Conservation (phyloP, 495 filamentous ascomycete species). For the Hypoxylon perforatum region DNA sequence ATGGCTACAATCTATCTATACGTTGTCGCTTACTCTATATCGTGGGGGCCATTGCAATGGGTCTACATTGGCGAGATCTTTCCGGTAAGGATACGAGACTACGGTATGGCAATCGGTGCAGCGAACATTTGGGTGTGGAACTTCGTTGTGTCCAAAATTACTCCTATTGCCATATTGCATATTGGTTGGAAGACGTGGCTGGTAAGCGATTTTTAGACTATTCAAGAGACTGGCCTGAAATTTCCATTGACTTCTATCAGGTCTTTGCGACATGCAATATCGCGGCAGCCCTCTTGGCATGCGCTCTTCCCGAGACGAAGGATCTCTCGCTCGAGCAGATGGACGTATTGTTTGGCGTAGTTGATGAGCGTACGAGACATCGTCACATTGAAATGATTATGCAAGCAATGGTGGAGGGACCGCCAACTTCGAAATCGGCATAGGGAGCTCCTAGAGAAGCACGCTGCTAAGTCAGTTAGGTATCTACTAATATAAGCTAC, state of each 20-base stretch:
- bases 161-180: conserved; percentile 19
- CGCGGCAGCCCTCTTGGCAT: conserved; percentile 1
- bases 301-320: conserved; percentile 5
- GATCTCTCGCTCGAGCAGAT: conserved; percentile 51
- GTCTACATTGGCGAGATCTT: conserved; percentile 24
- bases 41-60: conserved; percentile 26
- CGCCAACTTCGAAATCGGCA: too few species aligned
- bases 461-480: too few species aligned
- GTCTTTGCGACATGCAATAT: conserved; percentile 6
- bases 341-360: conserved; percentile 51
- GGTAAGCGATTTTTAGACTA: neutral
- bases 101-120: conserved; percentile 22
- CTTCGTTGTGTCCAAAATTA: conserved; percentile 25
- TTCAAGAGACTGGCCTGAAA: neutral
- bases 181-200: conserved; percentile 17
- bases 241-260: neutral
- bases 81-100: conserved; percentile 22
- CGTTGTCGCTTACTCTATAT: conserved; percentile 16
- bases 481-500: too few species aligned
- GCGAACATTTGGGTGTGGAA: conserved; percentile 29
- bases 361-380: conserved; percentile 22
- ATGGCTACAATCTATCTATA: conserved; percentile 9
- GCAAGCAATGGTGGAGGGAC: neutral
- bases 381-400: neutral
- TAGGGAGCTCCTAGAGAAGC: too few species aligned